Evolutionary conservation across 2,329 filamentous ascomycete species (phyloP).

Genomic region (Cryphonectria nitschkei): DNA sequence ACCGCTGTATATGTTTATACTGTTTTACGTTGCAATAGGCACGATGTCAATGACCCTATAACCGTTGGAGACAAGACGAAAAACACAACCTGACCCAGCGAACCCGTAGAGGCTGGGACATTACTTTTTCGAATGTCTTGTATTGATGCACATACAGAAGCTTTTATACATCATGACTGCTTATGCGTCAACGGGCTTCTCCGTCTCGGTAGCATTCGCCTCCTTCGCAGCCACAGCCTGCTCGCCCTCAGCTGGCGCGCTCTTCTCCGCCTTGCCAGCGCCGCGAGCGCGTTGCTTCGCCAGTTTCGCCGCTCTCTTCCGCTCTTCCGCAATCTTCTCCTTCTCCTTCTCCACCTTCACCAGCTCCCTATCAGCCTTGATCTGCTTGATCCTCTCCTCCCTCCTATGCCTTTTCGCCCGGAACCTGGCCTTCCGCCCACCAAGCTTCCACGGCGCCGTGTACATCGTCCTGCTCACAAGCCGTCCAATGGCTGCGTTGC

Average conservation of each 20-base stretch:
- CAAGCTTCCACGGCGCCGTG: conserved; percentile 52
- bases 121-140: background rate
- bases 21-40: background rate
- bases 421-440: conserved; percentile 55
- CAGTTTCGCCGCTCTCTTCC: conserved; percentile 32
- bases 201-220: background rate
- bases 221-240: conserved; percentile 11
- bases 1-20: background rate
- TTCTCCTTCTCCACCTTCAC: conserved; percentile 34
- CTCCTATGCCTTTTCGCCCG: conserved; percentile 34
- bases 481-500: conserved; percentile 62
- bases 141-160: background rate
- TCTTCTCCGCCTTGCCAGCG: conserved; percentile 24
- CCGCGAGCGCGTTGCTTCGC: conserved; percentile 31
- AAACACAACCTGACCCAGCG: background rate
- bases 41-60: background rate
- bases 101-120: too few species aligned
- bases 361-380: conserved; percentile 32
- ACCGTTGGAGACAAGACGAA: background rate
- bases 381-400: conserved; percentile 26
- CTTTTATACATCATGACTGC: background rate
- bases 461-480: conserved; percentile 56
- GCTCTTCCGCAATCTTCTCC: conserved; percentile 30
- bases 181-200: background rate
- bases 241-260: conserved; percentile 25